phyloP scores from a whole-genome alignment of 1,139 yeast species.

The Pichia sp. region DNA sequence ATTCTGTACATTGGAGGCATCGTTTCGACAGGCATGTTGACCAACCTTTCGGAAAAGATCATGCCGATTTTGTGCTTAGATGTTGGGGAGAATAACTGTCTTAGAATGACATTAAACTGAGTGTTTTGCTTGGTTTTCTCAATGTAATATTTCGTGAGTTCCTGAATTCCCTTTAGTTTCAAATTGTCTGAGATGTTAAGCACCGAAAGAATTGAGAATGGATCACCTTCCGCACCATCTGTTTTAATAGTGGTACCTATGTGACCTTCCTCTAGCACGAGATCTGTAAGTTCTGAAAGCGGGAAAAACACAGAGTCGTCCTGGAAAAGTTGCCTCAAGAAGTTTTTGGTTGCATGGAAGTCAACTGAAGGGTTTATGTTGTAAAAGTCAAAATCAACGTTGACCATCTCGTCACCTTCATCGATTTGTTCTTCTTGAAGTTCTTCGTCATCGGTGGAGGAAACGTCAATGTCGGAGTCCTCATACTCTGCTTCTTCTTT shows the following conservation, averaged over 20 bases:
- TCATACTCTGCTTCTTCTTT: conserved; percentile 35
- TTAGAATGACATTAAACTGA: conserved; percentile 58
- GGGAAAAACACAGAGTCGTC: conserved; percentile 71
- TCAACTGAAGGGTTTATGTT: conserved; percentile 82
- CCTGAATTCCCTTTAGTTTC: conserved; percentile 37
- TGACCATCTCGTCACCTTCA: conserved; percentile 49
- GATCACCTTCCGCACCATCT: conserved; percentile 91
- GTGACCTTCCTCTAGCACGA: conserved; percentile 59
- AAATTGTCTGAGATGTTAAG: conserved; percentile 46
- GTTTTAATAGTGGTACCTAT: conserved; percentile 89
- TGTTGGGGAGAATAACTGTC: conserved; percentile 42
- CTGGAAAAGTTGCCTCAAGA: conserved; percentile 81
- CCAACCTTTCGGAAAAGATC: conserved; percentile 75
- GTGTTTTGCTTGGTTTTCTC: conserved; percentile 48
- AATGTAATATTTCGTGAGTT: conserved; percentile 47
- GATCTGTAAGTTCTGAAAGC: conserved; percentile 70
- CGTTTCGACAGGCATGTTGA: conserved; percentile 96
- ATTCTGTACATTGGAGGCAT: conserved; percentile 89
- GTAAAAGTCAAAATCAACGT: conserved; percentile 92
- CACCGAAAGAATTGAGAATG: conserved; percentile 79
- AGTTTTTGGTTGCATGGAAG: conserved; percentile 84
- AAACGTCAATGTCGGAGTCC: conserved; percentile 63
- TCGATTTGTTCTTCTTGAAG: conserved; percentile 28
- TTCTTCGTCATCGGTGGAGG: conserved; percentile 45
- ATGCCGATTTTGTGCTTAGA: conserved; percentile 59